These are phyloP conservation scores for Pseudozyma tsukubaensis DNA, from an alignment of 1,284 basidiomycete genomes.

Conservation along the genomic window DNA sequence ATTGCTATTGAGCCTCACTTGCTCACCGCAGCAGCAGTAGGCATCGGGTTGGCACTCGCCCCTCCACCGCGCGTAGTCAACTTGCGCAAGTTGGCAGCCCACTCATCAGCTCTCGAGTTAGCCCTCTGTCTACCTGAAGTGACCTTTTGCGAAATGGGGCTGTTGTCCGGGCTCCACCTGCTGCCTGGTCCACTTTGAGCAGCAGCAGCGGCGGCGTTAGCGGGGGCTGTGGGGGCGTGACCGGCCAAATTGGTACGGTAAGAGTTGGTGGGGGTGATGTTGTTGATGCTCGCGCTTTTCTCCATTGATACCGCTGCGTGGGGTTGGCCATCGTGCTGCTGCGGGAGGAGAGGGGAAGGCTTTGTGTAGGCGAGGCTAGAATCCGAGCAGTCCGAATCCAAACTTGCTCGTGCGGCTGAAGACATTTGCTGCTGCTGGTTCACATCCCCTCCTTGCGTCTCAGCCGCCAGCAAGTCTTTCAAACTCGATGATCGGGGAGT, in stretches of 20 bases:
- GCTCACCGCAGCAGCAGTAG: constrained; percentile 4
- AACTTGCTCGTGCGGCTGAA: constrained; percentile 9
- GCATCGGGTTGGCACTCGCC: background rate
- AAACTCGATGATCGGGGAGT: constrained; percentile 39
- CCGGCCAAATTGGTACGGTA: constrained; percentile 21
- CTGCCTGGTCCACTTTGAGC: background rate
- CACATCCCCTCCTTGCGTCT: background rate
- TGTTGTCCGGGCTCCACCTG: constrained; percentile 35
- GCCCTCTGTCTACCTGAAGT: constrained; percentile 18
- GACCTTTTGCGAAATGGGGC: constrained; percentile 1
- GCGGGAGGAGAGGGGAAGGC: constrained; percentile 26
- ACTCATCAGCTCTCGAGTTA: constrained; percentile 44
- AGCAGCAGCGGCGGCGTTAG: constrained; percentile 1
- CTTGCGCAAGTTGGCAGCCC: constrained; percentile 33
- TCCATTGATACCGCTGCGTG: background rate
- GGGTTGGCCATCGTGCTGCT: background rate
- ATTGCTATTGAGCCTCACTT: background rate
- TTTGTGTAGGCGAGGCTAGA: constrained; percentile 47
- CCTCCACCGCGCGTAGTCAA: constrained; percentile 11
- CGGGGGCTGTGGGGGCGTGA: background rate
- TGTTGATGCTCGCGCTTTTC: constrained; percentile 4
- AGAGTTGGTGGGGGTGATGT: constrained; percentile 48
- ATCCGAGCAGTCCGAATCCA: constrained; percentile 25
- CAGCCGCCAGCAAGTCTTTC: constrained; percentile 28
- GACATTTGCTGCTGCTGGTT: background rate